phyloP scores from a whole-genome alignment of 805 yeast species.

The Candida orba region DNA sequence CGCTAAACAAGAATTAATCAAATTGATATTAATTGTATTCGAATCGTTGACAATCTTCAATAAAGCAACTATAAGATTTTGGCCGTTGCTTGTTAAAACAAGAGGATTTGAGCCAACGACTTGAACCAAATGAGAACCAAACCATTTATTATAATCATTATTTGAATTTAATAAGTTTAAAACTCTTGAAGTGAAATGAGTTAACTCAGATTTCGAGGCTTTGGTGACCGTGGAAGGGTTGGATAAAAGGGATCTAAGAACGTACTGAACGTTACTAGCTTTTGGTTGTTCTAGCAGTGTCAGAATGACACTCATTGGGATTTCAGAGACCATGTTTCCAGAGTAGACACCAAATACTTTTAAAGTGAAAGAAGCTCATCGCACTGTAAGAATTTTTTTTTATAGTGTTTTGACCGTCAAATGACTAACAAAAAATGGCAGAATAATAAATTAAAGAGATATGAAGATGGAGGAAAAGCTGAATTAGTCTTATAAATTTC shows the following conservation, averaged over 20 bases:
- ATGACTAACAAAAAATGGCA: not conserved
- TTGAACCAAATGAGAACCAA: constrained; percentile 28
- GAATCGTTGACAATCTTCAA: constrained; percentile 28
- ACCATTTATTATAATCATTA: constrained; percentile 28
- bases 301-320: constrained; percentile 19
- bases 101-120: constrained; percentile 20
- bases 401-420: not conserved
- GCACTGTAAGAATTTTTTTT: not conserved
- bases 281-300: constrained; percentile 16
- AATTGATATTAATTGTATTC: constrained; percentile 25
- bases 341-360: not conserved
- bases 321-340: constrained; percentile 12
- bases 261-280: constrained; percentile 15
- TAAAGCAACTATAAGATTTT: constrained; percentile 28
- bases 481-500: too few species aligned
- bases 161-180: constrained; percentile 28
- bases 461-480: not conserved
- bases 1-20: constrained; percentile 27
- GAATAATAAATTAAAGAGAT: not conserved
- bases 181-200: constrained; percentile 38
- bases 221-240: constrained; percentile 26
- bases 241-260: constrained; percentile 17
- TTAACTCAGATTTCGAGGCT: constrained; percentile 43
- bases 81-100: constrained; percentile 30
- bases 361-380: constrained; percentile 7